Conservation (phyloP, 495 filamentous ascomycete species). For the Daldinia bambusicola region DNA sequence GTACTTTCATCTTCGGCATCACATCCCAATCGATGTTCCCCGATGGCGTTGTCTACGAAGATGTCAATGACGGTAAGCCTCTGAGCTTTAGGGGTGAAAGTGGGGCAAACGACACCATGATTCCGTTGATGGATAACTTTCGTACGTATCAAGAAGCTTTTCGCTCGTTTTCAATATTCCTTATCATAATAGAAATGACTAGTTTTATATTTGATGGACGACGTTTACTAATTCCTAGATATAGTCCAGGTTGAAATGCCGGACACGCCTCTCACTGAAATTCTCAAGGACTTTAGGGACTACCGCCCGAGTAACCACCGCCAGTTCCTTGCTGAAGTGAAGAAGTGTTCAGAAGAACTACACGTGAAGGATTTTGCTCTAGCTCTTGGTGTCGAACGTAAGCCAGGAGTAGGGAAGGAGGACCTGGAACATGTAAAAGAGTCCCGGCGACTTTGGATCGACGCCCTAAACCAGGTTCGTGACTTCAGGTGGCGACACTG, state of each 20-base stretch:
- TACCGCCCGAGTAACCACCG: slow-evolving; percentile 89
- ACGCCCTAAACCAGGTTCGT: slow-evolving; percentile 81
- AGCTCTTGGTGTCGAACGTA: slow-evolving; percentile 56
- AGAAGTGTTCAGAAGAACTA: slow-evolving; percentile 62
- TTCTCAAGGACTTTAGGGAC: slow-evolving; percentile 83
- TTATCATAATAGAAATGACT: too few relatives aligned
- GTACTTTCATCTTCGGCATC: slow-evolving; percentile 95
- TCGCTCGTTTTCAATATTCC: too few relatives aligned
- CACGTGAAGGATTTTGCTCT: slow-evolving; percentile 72
- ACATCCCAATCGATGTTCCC: slow-evolving; percentile 92
- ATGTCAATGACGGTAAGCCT: slow-evolving; percentile 72
- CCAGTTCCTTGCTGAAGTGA: slow-evolving; percentile 79
- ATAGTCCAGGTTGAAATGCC: slow-evolving; percentile 79
- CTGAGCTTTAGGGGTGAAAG: slow-evolving; percentile 85
- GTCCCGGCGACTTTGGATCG: slow-evolving; percentile 68
- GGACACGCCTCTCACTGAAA: slow-evolving; percentile 81
- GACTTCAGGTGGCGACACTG: slow-evolving; percentile 95
- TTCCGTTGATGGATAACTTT: slow-evolving; percentile 87
- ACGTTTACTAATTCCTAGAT: not conserved
- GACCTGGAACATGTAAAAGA: slow-evolving; percentile 51
- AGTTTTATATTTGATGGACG: not conserved
- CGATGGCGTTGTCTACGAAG: slow-evolving; percentile 86
- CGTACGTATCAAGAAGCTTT: slow-evolving; percentile 21
- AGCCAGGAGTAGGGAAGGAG: slow-evolving; percentile 28
- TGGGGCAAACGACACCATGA: slow-evolving; percentile 88